Base-by-base conservation (phyloP, 805 yeast genomes). In the Candida cerambycidarum region DNA sequence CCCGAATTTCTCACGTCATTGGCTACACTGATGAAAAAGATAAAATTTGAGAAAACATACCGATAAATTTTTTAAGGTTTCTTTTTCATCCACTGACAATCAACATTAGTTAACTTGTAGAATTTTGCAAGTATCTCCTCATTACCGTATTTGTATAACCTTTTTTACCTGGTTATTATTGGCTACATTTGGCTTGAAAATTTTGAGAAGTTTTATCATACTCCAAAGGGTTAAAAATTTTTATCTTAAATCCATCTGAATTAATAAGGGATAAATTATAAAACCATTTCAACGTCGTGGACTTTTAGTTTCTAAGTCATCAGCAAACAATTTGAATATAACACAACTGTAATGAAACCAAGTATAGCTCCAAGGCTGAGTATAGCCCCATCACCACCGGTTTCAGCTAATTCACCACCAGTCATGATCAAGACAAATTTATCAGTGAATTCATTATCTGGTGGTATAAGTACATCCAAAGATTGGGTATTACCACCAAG, bases 401-500 rank as follows among this genome's bases (percentile, higher is more conserved):
- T 27, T 8, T 27, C 31, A 24, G 44, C 44, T 3, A 16, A 38
- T 30, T 32, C 35, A 8, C 51, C 51, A 6, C 50, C 51, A 3
- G 31, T 44, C 1, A 24, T 24, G 29, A 46, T 43, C 17, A 46
- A 38, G 29, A 16, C 39, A 11, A 27, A 32, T 17, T 9, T 29
- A 15, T 25, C 32, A n/a, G 12, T 27, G 5, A 13, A 29, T 9
- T 15, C 28, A 8, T 25, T 25, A 25, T 24, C 38, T 4, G 33
- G 42, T 3, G 41, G 45, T 52, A 80, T 81, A 17, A 74, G 76
- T 46, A 79, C 85, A 2, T 74, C 80, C 8, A 75, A 69, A 38
- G 81, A 76, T 46, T 79, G 83, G 82, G 75, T 76, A 11, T 57
- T 76, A 27, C 82, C 82, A 4, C 80, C 82, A 9, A 60, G 81